Evolutionary conservation across 2,329 filamentous ascomycete genomes (phyloP).

Genomic region (Ceratocystis huliohia): DNA sequence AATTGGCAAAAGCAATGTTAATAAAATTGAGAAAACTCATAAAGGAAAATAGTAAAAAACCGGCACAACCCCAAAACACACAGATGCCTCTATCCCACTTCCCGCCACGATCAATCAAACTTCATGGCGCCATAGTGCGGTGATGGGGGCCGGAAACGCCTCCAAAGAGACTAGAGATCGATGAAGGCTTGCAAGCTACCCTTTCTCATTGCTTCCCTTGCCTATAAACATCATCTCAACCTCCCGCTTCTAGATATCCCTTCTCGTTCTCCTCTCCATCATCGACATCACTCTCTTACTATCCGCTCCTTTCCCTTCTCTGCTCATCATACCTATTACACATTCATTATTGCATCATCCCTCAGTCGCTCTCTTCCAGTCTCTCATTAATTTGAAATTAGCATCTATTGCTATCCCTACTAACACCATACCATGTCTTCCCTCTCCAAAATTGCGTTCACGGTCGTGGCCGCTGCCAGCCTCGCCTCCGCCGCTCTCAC

Average conservation of each 20-base stretch:
- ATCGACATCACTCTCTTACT: neutral
- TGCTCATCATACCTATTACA: neutral
- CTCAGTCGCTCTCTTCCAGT: neutral
- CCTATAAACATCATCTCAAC: neutral
- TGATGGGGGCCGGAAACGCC: too few species aligned
- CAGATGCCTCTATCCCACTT: too few species aligned
- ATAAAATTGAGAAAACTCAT: too few species aligned
- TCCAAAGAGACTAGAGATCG: too few species aligned
- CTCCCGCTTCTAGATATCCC: neutral
- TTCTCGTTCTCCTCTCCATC: neutral
- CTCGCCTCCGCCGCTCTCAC: slow-evolving; percentile 6
- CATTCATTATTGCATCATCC: neutral
- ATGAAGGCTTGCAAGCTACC: neutral
- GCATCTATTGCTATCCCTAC: neutral
- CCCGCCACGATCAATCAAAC: too few species aligned
- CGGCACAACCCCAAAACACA: too few species aligned
- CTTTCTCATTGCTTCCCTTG: neutral
- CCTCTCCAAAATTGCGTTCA: slow-evolving; percentile 13
- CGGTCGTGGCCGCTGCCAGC: slow-evolving; percentile 13
- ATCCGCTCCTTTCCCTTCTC: slow-evolving; percentile 9
- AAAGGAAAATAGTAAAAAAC: too few species aligned
- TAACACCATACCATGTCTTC: neutral
- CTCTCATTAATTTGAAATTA: neutral
- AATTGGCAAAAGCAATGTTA: too few species aligned
- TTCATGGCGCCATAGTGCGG: neutral